These are phyloP conservation scores for Verticillium klebahnii DNA, from an alignment of 2,329 filamentous ascomycete species.

Conservation along the genomic window DNA sequence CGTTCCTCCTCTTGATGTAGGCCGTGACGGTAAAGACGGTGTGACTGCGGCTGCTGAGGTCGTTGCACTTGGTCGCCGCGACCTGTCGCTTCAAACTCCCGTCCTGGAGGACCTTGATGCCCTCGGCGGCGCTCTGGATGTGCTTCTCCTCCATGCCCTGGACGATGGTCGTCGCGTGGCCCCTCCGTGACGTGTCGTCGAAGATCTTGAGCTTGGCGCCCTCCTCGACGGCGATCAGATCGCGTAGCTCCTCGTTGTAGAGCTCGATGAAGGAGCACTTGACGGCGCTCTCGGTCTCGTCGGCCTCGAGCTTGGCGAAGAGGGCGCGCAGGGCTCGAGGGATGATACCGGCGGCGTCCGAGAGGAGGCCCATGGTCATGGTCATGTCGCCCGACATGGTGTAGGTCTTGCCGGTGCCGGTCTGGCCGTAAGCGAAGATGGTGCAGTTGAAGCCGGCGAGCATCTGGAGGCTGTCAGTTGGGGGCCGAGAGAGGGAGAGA, in stretches of 20 bases:
- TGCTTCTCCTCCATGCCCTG: conserved; percentile 98
- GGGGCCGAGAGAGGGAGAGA: conserved; percentile 1
- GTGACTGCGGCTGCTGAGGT: conserved; percentile 93
- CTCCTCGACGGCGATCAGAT: conserved; percentile 80
- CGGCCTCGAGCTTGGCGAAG: conserved; percentile 77
- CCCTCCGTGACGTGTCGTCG: conserved; percentile 82
- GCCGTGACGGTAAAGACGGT: conserved; percentile 96
- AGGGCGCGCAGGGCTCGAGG: conserved; percentile 83
- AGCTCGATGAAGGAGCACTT: conserved; percentile 98
- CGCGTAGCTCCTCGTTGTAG: conserved; percentile 95
- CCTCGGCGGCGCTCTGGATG: conserved; percentile 78
- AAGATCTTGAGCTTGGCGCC: conserved; percentile 88
- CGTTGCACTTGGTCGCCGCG: conserved; percentile 99
- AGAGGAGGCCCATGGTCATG: conserved; percentile 77
- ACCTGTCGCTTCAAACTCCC: conserved; percentile 94
- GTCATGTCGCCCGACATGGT: conserved; percentile 99
- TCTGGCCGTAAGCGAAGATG: conserved; percentile 97
- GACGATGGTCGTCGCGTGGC: conserved; percentile 79
- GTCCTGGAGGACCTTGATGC: conserved; percentile 81
- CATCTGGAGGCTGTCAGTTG: conserved; percentile 55
- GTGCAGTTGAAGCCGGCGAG: conserved; percentile 95
- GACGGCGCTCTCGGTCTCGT: conserved; percentile 78
- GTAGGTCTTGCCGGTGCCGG: conserved; percentile 96
- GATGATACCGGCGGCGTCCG: conserved; percentile 91
- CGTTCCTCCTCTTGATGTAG: conserved; percentile 75